phyloP scores from a whole-genome alignment of 2,329 filamentous ascomycete species.

The Ilyonectria robusta region DNA sequence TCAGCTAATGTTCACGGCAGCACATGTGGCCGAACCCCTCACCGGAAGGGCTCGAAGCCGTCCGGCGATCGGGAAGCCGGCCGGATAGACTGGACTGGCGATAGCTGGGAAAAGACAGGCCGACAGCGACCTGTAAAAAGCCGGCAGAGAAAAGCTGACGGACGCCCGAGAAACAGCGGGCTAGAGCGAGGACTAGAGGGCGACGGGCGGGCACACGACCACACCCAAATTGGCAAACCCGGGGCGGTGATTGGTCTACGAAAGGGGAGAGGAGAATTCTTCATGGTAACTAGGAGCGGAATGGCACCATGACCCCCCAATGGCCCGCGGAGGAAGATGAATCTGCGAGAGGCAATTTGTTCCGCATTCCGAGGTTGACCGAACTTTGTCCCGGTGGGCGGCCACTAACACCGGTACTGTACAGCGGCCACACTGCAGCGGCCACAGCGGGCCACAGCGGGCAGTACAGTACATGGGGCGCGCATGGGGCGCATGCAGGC shows the following conservation, averaged over 20 bases:
- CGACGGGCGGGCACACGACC: slow-evolving; percentile 21
- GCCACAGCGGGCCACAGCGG: neutral
- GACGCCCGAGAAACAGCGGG: neutral
- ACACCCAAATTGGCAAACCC: slow-evolving; percentile 47
- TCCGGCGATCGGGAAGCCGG: neutral
- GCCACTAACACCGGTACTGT: neutral
- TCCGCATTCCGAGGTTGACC: slow-evolving; percentile 46
- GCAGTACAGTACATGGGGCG: neutral
- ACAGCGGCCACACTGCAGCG: no score
- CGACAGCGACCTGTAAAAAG: no score
- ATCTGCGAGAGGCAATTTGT: slow-evolving; percentile 3
- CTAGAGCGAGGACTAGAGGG: slow-evolving; percentile 9
- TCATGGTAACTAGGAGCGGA: neutral
- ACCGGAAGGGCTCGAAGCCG: neutral
- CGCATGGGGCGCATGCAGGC: no score
- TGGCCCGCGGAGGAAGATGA: neutral
- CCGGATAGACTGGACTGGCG: slow-evolving; percentile 18
- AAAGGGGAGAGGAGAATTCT: slow-evolving; percentile 28
- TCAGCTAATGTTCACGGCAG: neutral
- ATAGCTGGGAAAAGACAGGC: neutral
- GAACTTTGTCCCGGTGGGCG: slow-evolving; percentile 31
- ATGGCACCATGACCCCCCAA: neutral
- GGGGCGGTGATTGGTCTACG: slow-evolving; percentile 45
- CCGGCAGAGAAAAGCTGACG: neutral
- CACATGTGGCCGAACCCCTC: neutral